Evolutionary conservation across 306 rosid species (phyloP).

Genomic region (Betula pendula): DNA sequence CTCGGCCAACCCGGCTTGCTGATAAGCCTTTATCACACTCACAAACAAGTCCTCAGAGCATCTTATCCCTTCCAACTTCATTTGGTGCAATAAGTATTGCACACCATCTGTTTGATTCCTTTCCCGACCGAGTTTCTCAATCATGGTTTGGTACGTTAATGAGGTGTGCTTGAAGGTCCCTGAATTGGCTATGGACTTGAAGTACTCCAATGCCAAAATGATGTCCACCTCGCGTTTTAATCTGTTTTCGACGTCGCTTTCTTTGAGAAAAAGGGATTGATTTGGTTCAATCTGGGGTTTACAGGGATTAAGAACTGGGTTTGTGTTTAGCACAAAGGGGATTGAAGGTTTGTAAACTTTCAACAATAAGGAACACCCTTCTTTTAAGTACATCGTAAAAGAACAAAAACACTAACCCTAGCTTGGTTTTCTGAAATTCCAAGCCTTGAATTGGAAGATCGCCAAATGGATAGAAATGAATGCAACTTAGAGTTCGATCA

Average conservation of each 20-base stretch:
- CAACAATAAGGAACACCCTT: constrained; percentile 62
- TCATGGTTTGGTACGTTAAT: constrained; percentile 61
- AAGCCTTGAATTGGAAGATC: constrained; percentile 1
- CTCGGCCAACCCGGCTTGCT: constrained; percentile 55
- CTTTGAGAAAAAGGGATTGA: constrained; percentile 31
- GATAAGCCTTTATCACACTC: constrained; percentile 43
- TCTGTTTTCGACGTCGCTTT: constrained; percentile 48
- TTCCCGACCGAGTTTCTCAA: constrained; percentile 61
- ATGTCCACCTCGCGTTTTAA: constrained; percentile 42
- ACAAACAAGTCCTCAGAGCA: constrained; percentile 72
- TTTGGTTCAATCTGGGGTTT: constrained; percentile 33
- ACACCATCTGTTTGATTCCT: constrained; percentile 51
- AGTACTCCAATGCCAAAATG: constrained; percentile 51
- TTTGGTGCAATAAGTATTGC: constrained; percentile 76
- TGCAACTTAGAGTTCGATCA: constrained; percentile 2
- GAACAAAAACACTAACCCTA: neutral
- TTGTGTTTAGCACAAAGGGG: constrained; percentile 62
- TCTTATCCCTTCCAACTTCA: constrained; percentile 64
- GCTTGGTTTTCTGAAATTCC: neutral
- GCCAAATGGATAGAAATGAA: constrained; percentile 9
- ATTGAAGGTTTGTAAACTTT: constrained; percentile 59
- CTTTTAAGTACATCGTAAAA: constrained; percentile 59
- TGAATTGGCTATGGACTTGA: constrained; percentile 58
- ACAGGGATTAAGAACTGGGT: constrained; percentile 38
- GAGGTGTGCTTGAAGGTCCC: constrained; percentile 71